Evolutionary conservation across 257 asterid species (phyloP), one percentile per base, ranked within the genome.

Genomic region (Solanum paucissectum): DNA sequence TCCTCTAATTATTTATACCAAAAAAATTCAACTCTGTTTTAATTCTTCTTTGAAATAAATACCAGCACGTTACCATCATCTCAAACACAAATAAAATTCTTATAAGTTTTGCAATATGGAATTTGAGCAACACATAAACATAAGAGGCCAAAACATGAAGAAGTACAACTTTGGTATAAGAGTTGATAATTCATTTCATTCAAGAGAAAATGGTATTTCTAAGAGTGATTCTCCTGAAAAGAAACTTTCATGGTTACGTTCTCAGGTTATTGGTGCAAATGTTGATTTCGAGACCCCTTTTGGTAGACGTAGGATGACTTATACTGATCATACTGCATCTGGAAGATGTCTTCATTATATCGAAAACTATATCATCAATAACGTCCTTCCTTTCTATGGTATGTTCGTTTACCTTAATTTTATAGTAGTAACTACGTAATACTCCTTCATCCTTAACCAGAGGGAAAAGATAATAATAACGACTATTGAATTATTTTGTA

Each of bases 241-340:
- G 5, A 79, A 79, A 79, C 64, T 79, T 42, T 79, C 84, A 0
- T 79, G 64, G 84, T 2, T 79, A 60, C 64, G 16, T 79, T 79
- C 84, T 25, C 84, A 79, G 84, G 90, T 93, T 82, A 90, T 92
- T 12, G 94, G 95, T 13, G 84, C 25, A 7, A 5, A 90, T 9
- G 75, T 92, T 9, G 90, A 89, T 29, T 90, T 93, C 27, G 85
- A 90, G 68, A 84, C 95, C 21, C 94, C 95, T 0, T 93, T 92
- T 18, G 94, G 94, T 23, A 64, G 76, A 77, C 94, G 95, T 52
- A 91, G 68, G 90, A 91, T 92, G 62, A 91, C 92, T 13, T 93
- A 93, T 89, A 92, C 95, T 27, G 95, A 93, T 62, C 93, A 93
- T 90, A 93, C 95, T 58, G 95, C 95, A 83, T 90, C 95, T 37